Evolutionary conservation across 108 stramenopile genomes (phyloP).

Genomic region (Ochromonas danica): DNA sequence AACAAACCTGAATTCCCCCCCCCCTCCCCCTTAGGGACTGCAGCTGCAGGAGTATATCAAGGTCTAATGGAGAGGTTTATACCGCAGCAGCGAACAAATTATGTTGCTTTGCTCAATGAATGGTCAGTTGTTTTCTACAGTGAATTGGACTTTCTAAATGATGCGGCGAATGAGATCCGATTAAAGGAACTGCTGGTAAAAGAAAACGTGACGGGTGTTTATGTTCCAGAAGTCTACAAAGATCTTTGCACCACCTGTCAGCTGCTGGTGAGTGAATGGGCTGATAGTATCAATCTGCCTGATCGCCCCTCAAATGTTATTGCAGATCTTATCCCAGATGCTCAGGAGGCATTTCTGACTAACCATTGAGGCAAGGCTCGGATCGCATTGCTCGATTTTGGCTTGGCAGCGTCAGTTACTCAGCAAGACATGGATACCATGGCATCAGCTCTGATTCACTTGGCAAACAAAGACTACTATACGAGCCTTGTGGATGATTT

Average conservation of each 20-base stretch:
- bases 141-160: constrained; percentile 89
- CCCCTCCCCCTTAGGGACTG: no score
- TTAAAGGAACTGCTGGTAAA: constrained; percentile 69
- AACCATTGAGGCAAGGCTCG: constrained; percentile 68
- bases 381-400: constrained; percentile 79
- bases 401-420: constrained; percentile 73
- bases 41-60: constrained; percentile 64
- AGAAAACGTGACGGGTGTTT: constrained; percentile 50
- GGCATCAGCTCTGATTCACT: constrained; percentile 78
- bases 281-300: constrained; percentile 32
- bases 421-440: constrained; percentile 70
- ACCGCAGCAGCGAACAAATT: constrained; percentile 78
- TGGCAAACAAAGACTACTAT: constrained; percentile 82
- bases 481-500: constrained; percentile 80
- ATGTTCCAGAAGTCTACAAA: constrained; percentile 74
- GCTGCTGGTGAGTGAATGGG: constrained; percentile 71
- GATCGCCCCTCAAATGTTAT: not conserved
- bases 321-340: constrained; percentile 11
- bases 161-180: constrained; percentile 73
- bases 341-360: constrained; percentile 31
- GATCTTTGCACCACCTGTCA: constrained; percentile 72
- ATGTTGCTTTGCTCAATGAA: constrained; percentile 84
- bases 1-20: no score
- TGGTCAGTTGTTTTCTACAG: constrained; percentile 85
- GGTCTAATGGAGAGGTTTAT: constrained; percentile 57